A percentile compares a stretch with the other conserved stretches of the same genome.
These are phyloP conservation scores for Pugionium cornutum DNA, from an alignment of 345 rosid genomes.

Conservation along the genomic window DNA sequence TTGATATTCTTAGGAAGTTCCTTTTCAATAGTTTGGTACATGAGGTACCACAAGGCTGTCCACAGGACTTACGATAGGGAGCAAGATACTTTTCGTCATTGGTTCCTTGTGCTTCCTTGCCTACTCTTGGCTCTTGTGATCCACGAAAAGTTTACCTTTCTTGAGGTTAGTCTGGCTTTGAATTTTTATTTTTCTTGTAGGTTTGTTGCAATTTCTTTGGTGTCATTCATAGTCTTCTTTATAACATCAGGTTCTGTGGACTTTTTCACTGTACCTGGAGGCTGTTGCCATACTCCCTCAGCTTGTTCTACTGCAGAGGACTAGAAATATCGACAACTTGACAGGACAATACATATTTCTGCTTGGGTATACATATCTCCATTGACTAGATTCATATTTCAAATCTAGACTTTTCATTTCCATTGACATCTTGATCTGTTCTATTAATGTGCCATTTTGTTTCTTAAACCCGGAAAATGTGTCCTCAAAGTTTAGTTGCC, in stretches of 20 bases:
- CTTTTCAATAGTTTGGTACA: conserved; percentile 81
- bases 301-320: conserved; percentile 75
- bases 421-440: background rate
- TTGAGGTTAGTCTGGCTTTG: conserved; percentile 51
- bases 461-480: background rate
- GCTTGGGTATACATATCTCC: conserved; percentile 54
- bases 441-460: background rate
- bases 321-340: conserved; percentile 77
- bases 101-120: conserved; percentile 68
- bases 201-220: background rate
- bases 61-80: conserved; percentile 71
- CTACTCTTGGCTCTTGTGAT: conserved; percentile 61
- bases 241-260: conserved; percentile 61
- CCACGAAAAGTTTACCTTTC: conserved; percentile 67
- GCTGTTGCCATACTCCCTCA: conserved; percentile 88
- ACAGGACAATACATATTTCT: conserved; percentile 79
- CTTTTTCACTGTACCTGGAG: conserved; percentile 75
- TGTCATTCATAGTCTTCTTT: conserved; percentile 6
- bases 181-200: too few relatives aligned
- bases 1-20: conserved; percentile 81
- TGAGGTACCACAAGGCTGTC: conserved; percentile 67
- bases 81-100: conserved; percentile 73
- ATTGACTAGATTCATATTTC: background rate
- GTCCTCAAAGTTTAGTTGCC: background rate
- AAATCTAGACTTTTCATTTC: background rate